A percentile compares a stretch with the other conserved stretches of the same genome.
Evolutionary conservation across 1,284 basidiomycete species (phyloP).

Genomic region (Agaricales sp.): DNA sequence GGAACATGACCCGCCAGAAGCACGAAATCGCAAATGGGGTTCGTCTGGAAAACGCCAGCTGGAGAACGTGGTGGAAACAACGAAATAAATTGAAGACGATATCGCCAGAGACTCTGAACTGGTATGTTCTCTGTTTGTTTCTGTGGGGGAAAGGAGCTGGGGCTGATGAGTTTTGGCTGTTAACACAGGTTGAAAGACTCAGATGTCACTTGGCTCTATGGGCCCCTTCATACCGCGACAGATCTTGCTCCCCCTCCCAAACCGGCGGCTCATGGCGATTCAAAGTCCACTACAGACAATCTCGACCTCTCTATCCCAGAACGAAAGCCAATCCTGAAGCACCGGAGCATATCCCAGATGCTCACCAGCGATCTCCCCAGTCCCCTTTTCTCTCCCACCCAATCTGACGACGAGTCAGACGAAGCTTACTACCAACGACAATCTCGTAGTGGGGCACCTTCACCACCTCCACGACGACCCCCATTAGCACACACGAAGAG

Average conservation of each 20-base stretch:
- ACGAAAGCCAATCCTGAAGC: conserved; percentile 92
- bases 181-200: conserved; percentile 90
- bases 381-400: conserved; percentile 44
- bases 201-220: conserved; percentile 98
- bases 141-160: neutral
- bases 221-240: conserved; percentile 87
- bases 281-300: conserved; percentile 21
- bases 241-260: conserved; percentile 57
- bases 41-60: conserved; percentile 93
- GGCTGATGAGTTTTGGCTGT: conserved; percentile 6
- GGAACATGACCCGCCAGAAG: conserved; percentile 97
- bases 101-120: conserved; percentile 95
- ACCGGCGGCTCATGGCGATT: conserved; percentile 22
- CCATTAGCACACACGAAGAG: conserved; percentile 70
- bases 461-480: conserved; percentile 33
- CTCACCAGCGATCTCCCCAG: conserved; percentile 57
- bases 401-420: conserved; percentile 30
- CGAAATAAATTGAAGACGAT: conserved; percentile 93
- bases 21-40: conserved; percentile 96
- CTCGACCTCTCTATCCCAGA: conserved; percentile 25
- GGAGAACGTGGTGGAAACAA: conserved; percentile 99
- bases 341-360: conserved; percentile 87
- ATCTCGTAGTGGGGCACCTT: conserved; percentile 8
- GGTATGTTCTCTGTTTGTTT: conserved; percentile 49
- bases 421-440: conserved; percentile 16